These are phyloP conservation scores for Dactylellina haptotyla DNA, from an alignment of 2,329 filamentous ascomycete species.

Conservation along the genomic window DNA sequence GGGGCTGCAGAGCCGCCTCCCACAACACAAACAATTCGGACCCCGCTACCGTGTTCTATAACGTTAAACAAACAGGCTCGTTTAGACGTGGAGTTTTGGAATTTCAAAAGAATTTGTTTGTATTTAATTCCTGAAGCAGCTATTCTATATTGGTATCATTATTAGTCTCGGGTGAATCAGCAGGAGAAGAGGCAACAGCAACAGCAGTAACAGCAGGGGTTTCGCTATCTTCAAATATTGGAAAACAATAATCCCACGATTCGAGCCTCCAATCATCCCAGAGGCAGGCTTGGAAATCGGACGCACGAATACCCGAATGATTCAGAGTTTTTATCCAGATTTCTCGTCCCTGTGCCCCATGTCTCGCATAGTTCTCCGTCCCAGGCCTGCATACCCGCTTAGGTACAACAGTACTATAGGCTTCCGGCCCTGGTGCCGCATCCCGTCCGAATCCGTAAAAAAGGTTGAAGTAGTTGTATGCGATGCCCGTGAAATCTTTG, in stretches of 20 bases:
- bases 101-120: too few species aligned
- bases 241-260: conserved; percentile 14
- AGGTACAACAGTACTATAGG: background rate
- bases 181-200: too few species aligned
- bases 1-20: too few species aligned
- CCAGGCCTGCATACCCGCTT: conserved; percentile 12
- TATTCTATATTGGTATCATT: too few species aligned
- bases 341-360: conserved; percentile 7
- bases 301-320: background rate
- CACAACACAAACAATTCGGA: too few species aligned
- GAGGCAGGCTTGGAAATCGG: conserved; percentile 16
- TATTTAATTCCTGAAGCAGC: too few species aligned
- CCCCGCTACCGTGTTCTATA: too few species aligned
- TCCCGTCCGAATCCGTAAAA: background rate
- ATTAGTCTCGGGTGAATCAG: too few species aligned
- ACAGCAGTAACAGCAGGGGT: too few species aligned
- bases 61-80: too few species aligned
- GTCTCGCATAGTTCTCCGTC: background rate
- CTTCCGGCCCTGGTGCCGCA: conserved; percentile 12
- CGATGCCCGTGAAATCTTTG: conserved; percentile 11
- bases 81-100: too few species aligned
- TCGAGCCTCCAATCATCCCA: conserved; percentile 39
- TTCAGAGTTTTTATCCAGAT: conserved; percentile 7
- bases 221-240: conserved; percentile 5
- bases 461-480: conserved; percentile 18